Percentiles rank a stretch among this genome's conserved stretches.
These are phyloP conservation scores for Aphanoascus verrucosus DNA, from an alignment of 2,329 filamentous ascomycete genomes.

Conservation along the genomic window DNA sequence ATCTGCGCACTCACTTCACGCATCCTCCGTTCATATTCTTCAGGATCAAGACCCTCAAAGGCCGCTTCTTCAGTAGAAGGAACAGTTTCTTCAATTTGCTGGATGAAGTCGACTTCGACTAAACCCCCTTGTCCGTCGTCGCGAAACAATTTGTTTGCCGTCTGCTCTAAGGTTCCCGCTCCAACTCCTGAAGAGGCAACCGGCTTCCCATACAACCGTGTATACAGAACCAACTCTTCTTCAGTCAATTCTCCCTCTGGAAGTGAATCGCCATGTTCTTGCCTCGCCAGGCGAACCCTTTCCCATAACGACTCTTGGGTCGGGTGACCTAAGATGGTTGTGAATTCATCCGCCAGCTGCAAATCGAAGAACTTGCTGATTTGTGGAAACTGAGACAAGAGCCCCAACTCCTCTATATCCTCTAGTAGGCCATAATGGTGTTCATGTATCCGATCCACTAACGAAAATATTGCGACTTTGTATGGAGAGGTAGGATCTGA, in stretches of 20 bases:
- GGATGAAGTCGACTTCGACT: constrained; percentile 29
- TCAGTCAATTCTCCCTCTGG: constrained; percentile 59
- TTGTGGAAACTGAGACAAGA: constrained; percentile 22
- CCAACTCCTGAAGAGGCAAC: constrained; percentile 30
- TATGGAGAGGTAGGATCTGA: constrained; percentile 11
- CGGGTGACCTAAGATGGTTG: constrained; percentile 24
- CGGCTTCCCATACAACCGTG: constrained; percentile 69
- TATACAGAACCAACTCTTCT: constrained; percentile 65
- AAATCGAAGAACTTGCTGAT: constrained; percentile 20
- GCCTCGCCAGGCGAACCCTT: constrained; percentile 57
- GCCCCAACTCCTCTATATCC: constrained; percentile 27
- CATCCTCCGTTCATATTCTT: neutral
- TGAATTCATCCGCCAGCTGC: constrained; percentile 23
- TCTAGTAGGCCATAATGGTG: constrained; percentile 28
- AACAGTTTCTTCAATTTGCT: constrained; percentile 19
- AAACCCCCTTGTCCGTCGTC: constrained; percentile 30
- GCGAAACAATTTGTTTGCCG: constrained; percentile 28
- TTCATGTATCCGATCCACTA: constrained; percentile 31
- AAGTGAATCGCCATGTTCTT: constrained; percentile 64
- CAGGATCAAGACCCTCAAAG: neutral
- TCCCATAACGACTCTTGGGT: constrained; percentile 26
- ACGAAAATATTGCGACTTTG: constrained; percentile 25
- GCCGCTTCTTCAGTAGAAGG: constrained; percentile 16
- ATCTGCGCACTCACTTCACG: constrained; percentile 1
- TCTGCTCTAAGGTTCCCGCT: constrained; percentile 23